Percentiles rank a stretch among this genome's conserved stretches.
Evolutionary conservation across 805 yeast species (phyloP).

Genomic region (Kregervanrija pseudodelftensis): DNA sequence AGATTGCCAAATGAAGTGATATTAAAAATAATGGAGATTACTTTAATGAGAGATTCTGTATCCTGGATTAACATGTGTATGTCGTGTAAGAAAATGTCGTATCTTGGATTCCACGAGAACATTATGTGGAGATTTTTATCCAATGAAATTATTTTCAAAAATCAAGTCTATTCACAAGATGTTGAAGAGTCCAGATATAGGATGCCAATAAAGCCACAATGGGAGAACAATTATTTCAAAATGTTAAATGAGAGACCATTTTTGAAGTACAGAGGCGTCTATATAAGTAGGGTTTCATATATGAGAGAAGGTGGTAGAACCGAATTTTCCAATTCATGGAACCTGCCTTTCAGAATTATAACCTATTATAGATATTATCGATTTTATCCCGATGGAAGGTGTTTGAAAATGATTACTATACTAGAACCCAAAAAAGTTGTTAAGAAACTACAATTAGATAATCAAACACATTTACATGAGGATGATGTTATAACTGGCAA

Average conservation of each 20-base stretch:
- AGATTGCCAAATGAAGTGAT: conserved; percentile 55
- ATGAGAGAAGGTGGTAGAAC: conserved; percentile 74
- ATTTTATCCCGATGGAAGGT: conserved; percentile 72
- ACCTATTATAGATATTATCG: conserved; percentile 84
- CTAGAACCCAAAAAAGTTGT: conserved; percentile 67
- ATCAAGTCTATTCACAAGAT: conserved; percentile 43
- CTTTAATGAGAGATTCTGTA: conserved; percentile 45
- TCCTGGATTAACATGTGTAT: conserved; percentile 59
- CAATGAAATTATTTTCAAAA: conserved; percentile 39
- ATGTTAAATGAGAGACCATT: conserved; percentile 67
- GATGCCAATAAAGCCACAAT: conserved; percentile 29
- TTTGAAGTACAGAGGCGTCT: conserved; percentile 73
- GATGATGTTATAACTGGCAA: conserved; percentile 7
- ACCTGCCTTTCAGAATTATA: conserved; percentile 71
- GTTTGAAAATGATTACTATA: conserved; percentile 61
- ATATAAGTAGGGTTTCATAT: conserved; percentile 79
- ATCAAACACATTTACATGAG: conserved; percentile 1
- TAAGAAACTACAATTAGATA: conserved; percentile 37
- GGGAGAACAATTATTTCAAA: conserved; percentile 38
- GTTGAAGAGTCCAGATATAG: conserved; percentile 23
- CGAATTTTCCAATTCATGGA: conserved; percentile 59
- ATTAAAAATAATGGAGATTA: conserved; percentile 38
- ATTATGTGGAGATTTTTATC: conserved; percentile 46
- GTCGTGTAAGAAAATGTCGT: conserved; percentile 51
- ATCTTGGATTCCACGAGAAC: conserved; percentile 47